Percentiles rank a stretch among this genome's conserved stretches.
phyloP scores from a whole-genome alignment of 495 filamentous ascomycete genomes.

The Acidiella bohemica region DNA sequence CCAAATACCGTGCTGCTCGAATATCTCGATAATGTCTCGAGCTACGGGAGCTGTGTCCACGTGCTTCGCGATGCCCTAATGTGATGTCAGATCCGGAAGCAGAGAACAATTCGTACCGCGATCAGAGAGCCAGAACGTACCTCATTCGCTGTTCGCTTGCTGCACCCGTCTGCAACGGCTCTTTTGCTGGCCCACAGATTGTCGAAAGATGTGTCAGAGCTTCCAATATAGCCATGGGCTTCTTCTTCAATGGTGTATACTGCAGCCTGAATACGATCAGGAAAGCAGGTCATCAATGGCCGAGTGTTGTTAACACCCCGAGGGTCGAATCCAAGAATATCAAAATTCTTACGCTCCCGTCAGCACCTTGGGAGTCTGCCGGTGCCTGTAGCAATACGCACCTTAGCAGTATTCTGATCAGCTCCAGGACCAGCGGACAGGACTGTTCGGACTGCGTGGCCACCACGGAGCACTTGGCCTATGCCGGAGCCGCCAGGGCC shows the following conservation, averaged over 20 bases:
- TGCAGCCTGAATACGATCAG: conserved; percentile 9
- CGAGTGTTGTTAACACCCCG: conserved; percentile 27
- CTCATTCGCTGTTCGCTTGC: conserved; percentile 3
- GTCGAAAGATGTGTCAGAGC: conserved; percentile 28
- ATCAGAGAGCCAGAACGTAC: conserved; percentile 15
- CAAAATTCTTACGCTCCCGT: too few species aligned
- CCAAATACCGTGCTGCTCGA: conserved; percentile 33
- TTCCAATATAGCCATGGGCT: conserved; percentile 23
- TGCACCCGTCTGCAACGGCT: conserved; percentile 20
- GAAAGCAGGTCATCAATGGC: conserved; percentile 36
- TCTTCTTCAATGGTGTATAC: conserved; percentile 20
- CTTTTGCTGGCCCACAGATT: conserved; percentile 27
- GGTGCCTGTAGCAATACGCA: too few species aligned
- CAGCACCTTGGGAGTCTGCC: too few species aligned
- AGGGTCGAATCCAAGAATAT: conserved; percentile 43
- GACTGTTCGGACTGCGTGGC: conserved; percentile 20
- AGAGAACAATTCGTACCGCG: conserved; percentile 16
- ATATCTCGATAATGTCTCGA: conserved; percentile 18
- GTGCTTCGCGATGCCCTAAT: conserved; percentile 28
- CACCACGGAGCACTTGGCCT: conserved; percentile 17
- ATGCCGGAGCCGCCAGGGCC: conserved; percentile 36
- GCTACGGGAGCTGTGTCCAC: conserved; percentile 16
- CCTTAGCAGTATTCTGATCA: conserved; percentile 35
- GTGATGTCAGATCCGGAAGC: conserved; percentile 17
- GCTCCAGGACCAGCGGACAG: conserved; percentile 7